Evolutionary conservation across 495 filamentous ascomycete genomes (phyloP).

Genomic region (Penicillium subrubescens): DNA sequence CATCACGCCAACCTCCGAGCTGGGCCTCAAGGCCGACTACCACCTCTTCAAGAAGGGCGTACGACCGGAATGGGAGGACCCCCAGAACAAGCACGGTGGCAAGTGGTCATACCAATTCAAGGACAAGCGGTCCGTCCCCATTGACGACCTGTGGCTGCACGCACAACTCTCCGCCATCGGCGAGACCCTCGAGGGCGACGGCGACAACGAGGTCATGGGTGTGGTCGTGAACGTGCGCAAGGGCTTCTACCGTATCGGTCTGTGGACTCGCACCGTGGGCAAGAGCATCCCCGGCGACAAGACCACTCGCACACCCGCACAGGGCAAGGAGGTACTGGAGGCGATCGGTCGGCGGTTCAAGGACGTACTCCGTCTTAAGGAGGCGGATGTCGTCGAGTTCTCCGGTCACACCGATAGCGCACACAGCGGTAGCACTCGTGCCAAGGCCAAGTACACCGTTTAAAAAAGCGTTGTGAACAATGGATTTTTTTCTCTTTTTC

Average conservation of each 20-base stretch:
- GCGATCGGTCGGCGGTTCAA: conserved; percentile 89
- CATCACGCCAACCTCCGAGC: conserved; percentile 91
- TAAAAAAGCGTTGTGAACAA: conserved; percentile 39
- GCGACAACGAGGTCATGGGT: conserved; percentile 95
- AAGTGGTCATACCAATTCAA: conserved; percentile 99
- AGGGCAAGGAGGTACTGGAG: conserved; percentile 80
- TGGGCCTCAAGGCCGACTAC: conserved; percentile 97
- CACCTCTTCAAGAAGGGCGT: conserved; percentile 98
- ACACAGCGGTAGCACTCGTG: conserved; percentile 87
- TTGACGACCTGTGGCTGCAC: conserved; percentile 96
- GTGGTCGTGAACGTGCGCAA: conserved; percentile 99
- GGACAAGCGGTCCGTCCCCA: conserved; percentile 84
- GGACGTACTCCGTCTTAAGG: conserved; percentile 75
- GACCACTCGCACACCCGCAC: conserved; percentile 69
- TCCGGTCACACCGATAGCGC: conserved; percentile 94
- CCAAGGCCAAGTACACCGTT: conserved; percentile 89
- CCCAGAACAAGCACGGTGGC: conserved; percentile 97
- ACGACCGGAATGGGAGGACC: conserved; percentile 97
- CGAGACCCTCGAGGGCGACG: conserved; percentile 92
- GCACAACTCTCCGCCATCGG: conserved; percentile 96
- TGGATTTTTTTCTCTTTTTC: neutral
- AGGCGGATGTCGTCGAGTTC: conserved; percentile 83
- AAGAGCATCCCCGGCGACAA: conserved; percentile 76
- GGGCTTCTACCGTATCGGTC: conserved; percentile 92
- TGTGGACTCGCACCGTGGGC: conserved; percentile 91